A percentile compares a stretch with the other conserved stretches of the same genome.
These are phyloP conservation scores for Eutypa lata DNA, from an alignment of 2,329 filamentous ascomycete species.

Conservation along the genomic window DNA sequence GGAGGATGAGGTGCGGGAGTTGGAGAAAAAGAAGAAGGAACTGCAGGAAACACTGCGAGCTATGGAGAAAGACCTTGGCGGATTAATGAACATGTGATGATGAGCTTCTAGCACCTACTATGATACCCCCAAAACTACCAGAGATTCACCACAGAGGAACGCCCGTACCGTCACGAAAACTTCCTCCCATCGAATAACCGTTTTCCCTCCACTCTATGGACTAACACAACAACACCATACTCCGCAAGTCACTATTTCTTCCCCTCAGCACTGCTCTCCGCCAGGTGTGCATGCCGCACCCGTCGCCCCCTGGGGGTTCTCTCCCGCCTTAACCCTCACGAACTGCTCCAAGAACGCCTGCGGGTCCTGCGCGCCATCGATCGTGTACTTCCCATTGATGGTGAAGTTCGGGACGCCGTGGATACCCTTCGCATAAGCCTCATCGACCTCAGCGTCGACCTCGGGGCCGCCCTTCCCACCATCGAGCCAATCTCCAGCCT, in stretches of 20 bases:
- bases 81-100: conserved; percentile 49
- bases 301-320: conserved; percentile 1
- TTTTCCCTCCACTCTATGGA: no score
- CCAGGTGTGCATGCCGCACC: background rate
- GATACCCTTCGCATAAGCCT: conserved; percentile 44
- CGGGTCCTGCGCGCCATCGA: conserved; percentile 65
- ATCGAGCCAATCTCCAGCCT: conserved; percentile 37
- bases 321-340: conserved; percentile 40
- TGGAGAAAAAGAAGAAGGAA: conserved; percentile 56
- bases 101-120: background rate
- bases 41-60: conserved; percentile 49
- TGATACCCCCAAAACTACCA: background rate
- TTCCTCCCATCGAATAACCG: no score
- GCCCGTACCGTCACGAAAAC: background rate
- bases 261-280: background rate
- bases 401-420: conserved; percentile 67
- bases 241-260: no score
- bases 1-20: conserved; percentile 61
- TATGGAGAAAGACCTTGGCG: conserved; percentile 56
- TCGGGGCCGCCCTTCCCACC: conserved; percentile 37
- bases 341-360: conserved; percentile 61
- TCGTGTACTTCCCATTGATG: conserved; percentile 58
- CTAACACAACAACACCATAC: no score
- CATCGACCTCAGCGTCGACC: conserved; percentile 47
- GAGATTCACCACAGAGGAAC: background rate